Conservation (phyloP, 257 asterid genomes). For the Forsythia suspensa region DNA sequence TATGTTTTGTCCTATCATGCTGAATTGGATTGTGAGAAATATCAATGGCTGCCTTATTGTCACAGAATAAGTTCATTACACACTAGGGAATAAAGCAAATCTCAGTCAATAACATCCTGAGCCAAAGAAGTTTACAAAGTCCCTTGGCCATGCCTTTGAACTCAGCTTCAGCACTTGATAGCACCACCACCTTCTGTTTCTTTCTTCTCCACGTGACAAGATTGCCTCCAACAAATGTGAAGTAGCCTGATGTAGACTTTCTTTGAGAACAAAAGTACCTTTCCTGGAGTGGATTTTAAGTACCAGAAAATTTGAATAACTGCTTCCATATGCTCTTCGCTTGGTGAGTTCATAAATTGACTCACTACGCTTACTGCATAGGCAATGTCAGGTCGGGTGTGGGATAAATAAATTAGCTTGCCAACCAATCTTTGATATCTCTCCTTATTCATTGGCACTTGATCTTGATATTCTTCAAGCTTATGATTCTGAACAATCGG, state of each 20-base stretch:
- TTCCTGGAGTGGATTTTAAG: too few species aligned
- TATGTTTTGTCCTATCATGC: too few species aligned
- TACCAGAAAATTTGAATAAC: too few species aligned
- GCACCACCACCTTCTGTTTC: neutral
- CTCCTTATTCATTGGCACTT: neutral
- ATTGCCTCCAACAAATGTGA: neutral
- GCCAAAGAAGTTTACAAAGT: neutral
- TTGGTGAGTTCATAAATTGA: too few species aligned
- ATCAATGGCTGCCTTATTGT: neutral
- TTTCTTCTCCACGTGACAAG: slow-evolving; percentile 2
- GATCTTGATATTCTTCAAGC: neutral
- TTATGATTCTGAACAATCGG: neutral
- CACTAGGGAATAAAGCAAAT: neutral
- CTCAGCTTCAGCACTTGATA: neutral
- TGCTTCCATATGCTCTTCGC: too few species aligned
- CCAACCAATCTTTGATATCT: neutral
- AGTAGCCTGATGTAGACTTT: too few species aligned
- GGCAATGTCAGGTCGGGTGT: neutral
- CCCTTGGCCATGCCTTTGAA: neutral
- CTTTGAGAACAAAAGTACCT: too few species aligned
- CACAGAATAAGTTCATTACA: neutral
- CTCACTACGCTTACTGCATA: too few species aligned
- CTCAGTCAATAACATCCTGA: neutral
- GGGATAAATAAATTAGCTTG: neutral
- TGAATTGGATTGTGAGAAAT: too few species aligned